Base-by-base conservation (phyloP, 1,139 yeast species). In the Geotrichum macrosporum region DNA sequence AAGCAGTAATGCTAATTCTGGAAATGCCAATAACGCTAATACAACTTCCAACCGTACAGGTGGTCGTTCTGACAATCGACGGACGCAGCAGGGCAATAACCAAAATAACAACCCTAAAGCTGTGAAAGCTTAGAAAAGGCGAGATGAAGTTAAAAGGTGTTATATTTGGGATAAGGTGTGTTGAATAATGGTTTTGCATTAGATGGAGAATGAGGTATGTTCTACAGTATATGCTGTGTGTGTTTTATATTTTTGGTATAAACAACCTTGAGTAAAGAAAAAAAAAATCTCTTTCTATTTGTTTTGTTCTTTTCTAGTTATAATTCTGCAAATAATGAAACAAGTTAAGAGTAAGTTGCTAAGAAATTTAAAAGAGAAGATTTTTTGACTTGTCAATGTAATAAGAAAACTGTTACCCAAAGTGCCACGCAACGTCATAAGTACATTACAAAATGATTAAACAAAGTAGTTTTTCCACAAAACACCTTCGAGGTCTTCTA, bases 401-500 rank as follows among this genome's bases (percentile, higher is more conserved):
- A 24, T 24, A 8, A 24, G 6, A 6, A 37, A 10, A 10, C n/a
- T 44, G 10, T 3, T 31, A n/a, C n/a, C n/a, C n/a, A 31, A 31
- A 31, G n/a, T 31, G 16, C 18, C 34, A 31, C 34, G 38, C 10
- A 31, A 31, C 35, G 16, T 8, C 6, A 16, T 31, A 6, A 16
- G 6, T 24, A 24, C 6, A 12, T 31, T 12, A 31, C 12, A 10
- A 31, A 15, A 12, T 19, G 5, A 15, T 59, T 66, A 87, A 32
- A 89, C 87, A 67, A 88, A 89, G 62, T 94, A 94, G 63, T 94
- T 86, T 64, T 86, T 84, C 84, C 95, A 84, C 35, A 89, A 69
- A 3, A 92, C 96, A 36, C 98, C 98, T 64, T 92, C 97, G 47
- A 94, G 71, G 63, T 88, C 96, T 59, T 88, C 94, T 44, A 88